phyloP scores from a whole-genome alignment of 192 early-diverging fungal species.

The Coemansia sp. region DNA sequence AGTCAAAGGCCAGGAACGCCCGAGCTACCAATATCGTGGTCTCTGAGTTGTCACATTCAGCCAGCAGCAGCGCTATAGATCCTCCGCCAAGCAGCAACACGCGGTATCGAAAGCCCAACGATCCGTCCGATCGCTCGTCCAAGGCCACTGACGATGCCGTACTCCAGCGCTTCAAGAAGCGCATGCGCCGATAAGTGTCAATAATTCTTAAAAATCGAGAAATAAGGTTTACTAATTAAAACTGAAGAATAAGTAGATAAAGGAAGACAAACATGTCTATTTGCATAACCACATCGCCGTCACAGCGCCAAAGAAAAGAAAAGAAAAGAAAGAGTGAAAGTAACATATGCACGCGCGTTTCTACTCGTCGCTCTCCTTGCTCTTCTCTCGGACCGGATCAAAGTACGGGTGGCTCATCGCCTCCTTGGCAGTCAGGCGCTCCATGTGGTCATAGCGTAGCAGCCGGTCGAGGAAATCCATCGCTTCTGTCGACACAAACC shows the following conservation, averaged over 20 bases:
- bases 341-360: neutral
- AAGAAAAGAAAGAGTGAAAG: neutral
- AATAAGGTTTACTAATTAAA: too few relatives aligned
- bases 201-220: too few relatives aligned
- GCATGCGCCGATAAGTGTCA: constrained; percentile 63
- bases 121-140: constrained; percentile 58
- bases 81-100: constrained; percentile 26
- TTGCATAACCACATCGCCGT: neutral
- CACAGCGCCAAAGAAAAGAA: neutral
- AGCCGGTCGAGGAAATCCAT: constrained; percentile 91
- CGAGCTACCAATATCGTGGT: constrained; percentile 72
- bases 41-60: neutral
- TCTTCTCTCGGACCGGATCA: constrained; percentile 45
- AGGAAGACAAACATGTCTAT: constrained; percentile 1
- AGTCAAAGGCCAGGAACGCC: constrained; percentile 70
- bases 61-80: constrained; percentile 1
- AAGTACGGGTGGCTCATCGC: constrained; percentile 95
- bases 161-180: constrained; percentile 84
- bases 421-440: constrained; percentile 83
- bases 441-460: constrained; percentile 93
- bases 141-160: constrained; percentile 88
- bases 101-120: constrained; percentile 18
- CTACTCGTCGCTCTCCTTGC: constrained; percentile 16
- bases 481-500: constrained; percentile 80
- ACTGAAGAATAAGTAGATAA: neutral